Evolutionary conservation across 2,329 filamentous ascomycete species (phyloP).

Genomic region (Botryotinia globosa): DNA sequence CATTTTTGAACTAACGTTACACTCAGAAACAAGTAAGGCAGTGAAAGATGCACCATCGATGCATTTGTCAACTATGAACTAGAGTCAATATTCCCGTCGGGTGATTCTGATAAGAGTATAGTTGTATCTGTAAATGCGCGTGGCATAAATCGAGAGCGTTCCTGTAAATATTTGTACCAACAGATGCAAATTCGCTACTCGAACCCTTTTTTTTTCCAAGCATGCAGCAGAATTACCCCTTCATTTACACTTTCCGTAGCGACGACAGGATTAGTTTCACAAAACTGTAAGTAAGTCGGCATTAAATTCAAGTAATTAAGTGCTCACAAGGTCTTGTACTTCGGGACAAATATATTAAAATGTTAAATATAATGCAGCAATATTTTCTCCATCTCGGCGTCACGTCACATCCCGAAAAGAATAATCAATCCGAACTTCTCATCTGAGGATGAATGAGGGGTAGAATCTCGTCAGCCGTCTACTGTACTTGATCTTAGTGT

Average conservation of each 20-base stretch:
- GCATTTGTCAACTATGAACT: not conserved
- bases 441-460: conserved; percentile 5
- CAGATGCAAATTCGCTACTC: not conserved
- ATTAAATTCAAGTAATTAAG: not conserved
- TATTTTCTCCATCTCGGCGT: not conserved
- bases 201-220: not conserved
- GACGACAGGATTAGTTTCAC: conserved; percentile 7
- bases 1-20: conserved; percentile 12
- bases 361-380: not conserved
- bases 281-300: not conserved
- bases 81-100: not conserved
- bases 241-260: conserved; percentile 16
- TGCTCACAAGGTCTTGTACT: not conserved
- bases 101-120: conserved; percentile 8
- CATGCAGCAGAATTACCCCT: not conserved
- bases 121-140: not conserved
- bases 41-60: conserved; percentile 5
- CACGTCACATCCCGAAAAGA: conserved; percentile 9
- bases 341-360: not conserved
- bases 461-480: conserved; percentile 1
- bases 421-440: not conserved
- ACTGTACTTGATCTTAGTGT: not conserved
- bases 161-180: not conserved
- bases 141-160: not conserved
- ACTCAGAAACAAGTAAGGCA: conserved; percentile 13